Percentiles rank a stretch among this genome's conserved stretches.
Evolutionary conservation across 495 filamentous ascomycete species (phyloP).

Genomic region (Corynascus novoguineensis): DNA sequence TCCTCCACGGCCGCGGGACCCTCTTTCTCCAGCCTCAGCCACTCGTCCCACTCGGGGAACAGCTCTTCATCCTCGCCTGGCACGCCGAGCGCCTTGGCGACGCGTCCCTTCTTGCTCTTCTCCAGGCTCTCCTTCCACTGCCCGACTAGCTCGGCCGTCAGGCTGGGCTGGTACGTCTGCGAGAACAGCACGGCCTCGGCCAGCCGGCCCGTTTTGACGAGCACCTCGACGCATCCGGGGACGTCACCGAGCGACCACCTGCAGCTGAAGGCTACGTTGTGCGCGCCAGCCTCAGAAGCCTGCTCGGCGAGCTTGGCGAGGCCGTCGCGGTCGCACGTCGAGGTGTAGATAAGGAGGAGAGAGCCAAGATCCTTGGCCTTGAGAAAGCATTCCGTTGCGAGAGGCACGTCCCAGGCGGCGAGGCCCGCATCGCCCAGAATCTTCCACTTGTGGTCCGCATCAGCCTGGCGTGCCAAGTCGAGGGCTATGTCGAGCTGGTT

Average conservation of each 20-base stretch:
- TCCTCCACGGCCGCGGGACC: constrained; percentile 33
- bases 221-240: constrained; percentile 71
- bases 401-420: constrained; percentile 72
- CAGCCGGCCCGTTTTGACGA: constrained; percentile 67
- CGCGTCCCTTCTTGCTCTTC: constrained; percentile 72
- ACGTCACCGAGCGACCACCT: constrained; percentile 84
- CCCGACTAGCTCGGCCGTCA: constrained; percentile 59
- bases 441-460: constrained; percentile 97
- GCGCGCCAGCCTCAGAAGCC: constrained; percentile 67
- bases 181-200: constrained; percentile 87
- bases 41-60: constrained; percentile 95
- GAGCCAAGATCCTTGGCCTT: constrained; percentile 87
- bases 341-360: constrained; percentile 77
- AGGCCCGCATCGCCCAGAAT: constrained; percentile 89
- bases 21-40: constrained; percentile 71
- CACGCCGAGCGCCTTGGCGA: constrained; percentile 75
- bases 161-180: constrained; percentile 87
- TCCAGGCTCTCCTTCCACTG: constrained; percentile 80
- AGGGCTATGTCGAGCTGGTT: constrained; percentile 79
- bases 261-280: constrained; percentile 89
- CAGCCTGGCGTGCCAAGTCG: constrained; percentile 72
- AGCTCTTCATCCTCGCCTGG: constrained; percentile 83
- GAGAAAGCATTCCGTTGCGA: constrained; percentile 89
- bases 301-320: constrained; percentile 63
- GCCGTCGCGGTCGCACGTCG: constrained; percentile 69